Base-by-base conservation (phyloP, 768 basidiomycete species). In the Paxillus ammoniavirescens region DNA sequence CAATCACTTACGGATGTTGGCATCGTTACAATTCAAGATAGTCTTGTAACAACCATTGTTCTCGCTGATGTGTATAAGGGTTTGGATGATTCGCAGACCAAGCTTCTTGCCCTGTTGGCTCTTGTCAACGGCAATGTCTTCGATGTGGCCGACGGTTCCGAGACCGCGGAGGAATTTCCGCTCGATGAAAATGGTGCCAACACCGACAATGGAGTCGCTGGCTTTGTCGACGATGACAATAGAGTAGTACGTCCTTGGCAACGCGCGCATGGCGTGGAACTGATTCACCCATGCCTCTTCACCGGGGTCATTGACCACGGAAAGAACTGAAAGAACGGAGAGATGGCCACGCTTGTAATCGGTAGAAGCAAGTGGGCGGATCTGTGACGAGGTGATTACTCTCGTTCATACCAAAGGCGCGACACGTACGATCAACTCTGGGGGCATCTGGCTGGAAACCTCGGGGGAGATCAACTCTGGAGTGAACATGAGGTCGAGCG, bases 91-190 rank as follows among this genome's bases (percentile, higher is more conserved):
- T 61, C 87, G 80, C 72, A 91, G 70, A 0, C 97, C 97, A 31
- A 99, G 79, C 70, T 92, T 94, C 73, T 88, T 89, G 31, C 97
- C 97, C 77, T 97, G 94, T 73, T 89, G 82, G 41, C 70, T 76
- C 72, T 87, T 85, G 72, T 90, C 84, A 17, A 99, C 95, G 3
- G 93, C 95, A 57, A 99, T 97, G 68, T 99, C 97, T 73, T 99
- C 97, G 58, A 99, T 94, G 66, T 99, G 97, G 0, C 95, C 97
- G 13, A 93, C 91, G 58, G 79, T 79, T 18, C 92, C 91, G n/a
- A 91, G 75, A 1, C 82, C 84, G 38, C 94, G 81, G 41, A 94
- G 74, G 79, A 98, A 98, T 75, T 99, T 98, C 74, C 89, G 88
- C 73, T 99, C 97, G 58, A 98, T 71, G 65, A 98, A 83, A 50